Conservation (phyloP, 148 eudicot genomes). For the Persicaria tinctoria region DNA sequence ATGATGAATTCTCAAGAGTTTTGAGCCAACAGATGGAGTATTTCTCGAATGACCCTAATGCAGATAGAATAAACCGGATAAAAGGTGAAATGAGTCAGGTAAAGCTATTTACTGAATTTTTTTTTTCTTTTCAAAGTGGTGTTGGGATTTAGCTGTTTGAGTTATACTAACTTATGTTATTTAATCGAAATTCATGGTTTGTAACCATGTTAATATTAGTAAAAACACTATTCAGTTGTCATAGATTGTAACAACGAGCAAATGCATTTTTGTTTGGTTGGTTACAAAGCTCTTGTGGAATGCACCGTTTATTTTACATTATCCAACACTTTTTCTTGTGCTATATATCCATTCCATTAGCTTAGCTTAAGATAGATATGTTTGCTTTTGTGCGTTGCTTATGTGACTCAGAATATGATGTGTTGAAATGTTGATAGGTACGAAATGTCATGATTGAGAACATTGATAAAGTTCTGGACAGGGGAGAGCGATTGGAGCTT, state of each 20-base stretch:
- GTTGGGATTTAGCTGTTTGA: not conserved
- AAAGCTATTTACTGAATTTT: not conserved
- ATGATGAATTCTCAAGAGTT: conserved; percentile 95
- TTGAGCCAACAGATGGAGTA: conserved; percentile 92
- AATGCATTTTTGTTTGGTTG: not conserved
- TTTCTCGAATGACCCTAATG: conserved; percentile 86
- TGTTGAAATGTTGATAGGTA: conserved; percentile 38
- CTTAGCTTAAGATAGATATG: not conserved
- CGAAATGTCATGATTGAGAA: conserved; percentile 95
- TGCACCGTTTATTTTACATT: not conserved
- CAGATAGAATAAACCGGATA: conserved; percentile 80
- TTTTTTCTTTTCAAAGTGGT: not conserved
- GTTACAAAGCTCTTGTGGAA: not conserved
- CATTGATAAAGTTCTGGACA: conserved; percentile 90
- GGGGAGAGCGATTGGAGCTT: conserved; percentile 93
- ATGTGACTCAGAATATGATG: not conserved
- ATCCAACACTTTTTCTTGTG: not conserved
- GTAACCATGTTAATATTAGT: not conserved
- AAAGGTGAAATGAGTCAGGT: conserved; percentile 99
- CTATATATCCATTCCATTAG: not conserved
- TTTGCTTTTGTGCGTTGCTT: not conserved
- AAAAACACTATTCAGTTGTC: not conserved
- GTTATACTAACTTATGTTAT: not conserved
- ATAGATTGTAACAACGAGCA: not conserved
- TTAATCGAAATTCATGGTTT: too few species aligned